phyloP scores from a whole-genome alignment of 352 stramenopile species.

The Pythium guiyangense region DNA sequence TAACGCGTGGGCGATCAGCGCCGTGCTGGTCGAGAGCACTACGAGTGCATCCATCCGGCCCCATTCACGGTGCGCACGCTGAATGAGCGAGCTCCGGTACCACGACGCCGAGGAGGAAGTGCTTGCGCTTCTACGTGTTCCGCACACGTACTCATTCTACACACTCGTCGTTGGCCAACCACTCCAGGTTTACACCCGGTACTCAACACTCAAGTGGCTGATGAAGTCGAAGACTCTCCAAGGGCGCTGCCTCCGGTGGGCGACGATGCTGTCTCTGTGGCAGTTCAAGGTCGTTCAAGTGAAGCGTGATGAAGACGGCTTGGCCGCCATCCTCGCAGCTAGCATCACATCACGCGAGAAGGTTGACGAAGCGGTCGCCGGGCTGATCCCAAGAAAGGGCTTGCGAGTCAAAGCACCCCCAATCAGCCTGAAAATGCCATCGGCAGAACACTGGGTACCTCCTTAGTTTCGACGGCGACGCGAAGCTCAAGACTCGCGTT shows the following conservation, averaged over 20 bases:
- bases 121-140: constrained; percentile 8
- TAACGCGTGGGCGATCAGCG: constrained; percentile 17
- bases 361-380: constrained; percentile 5
- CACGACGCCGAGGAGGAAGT: constrained; percentile 16
- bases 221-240: constrained; percentile 12
- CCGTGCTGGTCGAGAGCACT: constrained; percentile 10
- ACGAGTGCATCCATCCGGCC: constrained; percentile 10
- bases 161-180: background rate
- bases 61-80: constrained; percentile 6
- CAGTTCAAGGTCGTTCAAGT: constrained; percentile 1
- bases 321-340: constrained; percentile 6
- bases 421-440: constrained; percentile 5
- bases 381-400: constrained; percentile 1
- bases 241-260: constrained; percentile 9
- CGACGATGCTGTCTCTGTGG: constrained; percentile 13
- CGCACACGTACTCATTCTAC: constrained; percentile 6
- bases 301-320: background rate
- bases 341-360: constrained; percentile 8
- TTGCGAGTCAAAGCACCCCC: background rate
- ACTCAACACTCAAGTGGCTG: constrained; percentile 20
- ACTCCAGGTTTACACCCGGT: constrained; percentile 14
- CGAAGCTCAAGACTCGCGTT: too few species aligned
- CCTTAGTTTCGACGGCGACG: constrained; percentile 18
- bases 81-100: constrained; percentile 10
- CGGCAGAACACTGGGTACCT: constrained; percentile 1